Base-by-base conservation (phyloP, 805 yeast genomes). In the Lachancea fermentati region DNA sequence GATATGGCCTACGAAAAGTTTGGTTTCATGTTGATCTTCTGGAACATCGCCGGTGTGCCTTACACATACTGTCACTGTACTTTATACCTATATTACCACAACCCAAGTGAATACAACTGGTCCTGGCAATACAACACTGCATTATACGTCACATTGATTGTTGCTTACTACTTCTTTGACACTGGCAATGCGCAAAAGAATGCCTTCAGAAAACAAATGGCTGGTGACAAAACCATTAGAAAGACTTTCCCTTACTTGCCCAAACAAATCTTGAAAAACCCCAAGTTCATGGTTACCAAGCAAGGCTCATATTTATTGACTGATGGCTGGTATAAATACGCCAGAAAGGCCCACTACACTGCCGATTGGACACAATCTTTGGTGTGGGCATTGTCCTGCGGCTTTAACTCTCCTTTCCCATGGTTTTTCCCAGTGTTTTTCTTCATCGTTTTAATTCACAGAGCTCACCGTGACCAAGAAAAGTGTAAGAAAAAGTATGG, bases 21-120 rank as follows among this genome's bases (percentile, higher is more conserved):
- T 56, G 98, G 98, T n/a, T 93, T 93, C 72, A 89, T 93, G 97
- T 76, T 93, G 50, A 79, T 89, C 54, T 93, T 93, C 73, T 93
- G 98, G 98, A 93, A 93, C 69, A 87, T 93, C 62, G 96, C 97
- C 24, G 98, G 98, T 55, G 98, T 93, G 31, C 98, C 98, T 36
- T 93, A 81, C 78, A 91, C 97, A 32, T 93, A 93, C 70, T 87
- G 97, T 66, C 96, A 88, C 60, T 82, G 94, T 63, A 85, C 96
- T 8, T 71, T 93, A 55, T 93, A 68, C 70, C 67, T 93, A 55
- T 80, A 79, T 51, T 79, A 79, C 68, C 96, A 86, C 65, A 74
- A 85, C 43, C 97, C 97, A 34, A 52, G 67, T 14, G 95, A 85
- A 60, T 93, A 93, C 67, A 63, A 72, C 34, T 79, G 91, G 85